phyloP scores from a whole-genome alignment of 2,329 filamentous ascomycete species.

The Aspergillus jensenii region DNA sequence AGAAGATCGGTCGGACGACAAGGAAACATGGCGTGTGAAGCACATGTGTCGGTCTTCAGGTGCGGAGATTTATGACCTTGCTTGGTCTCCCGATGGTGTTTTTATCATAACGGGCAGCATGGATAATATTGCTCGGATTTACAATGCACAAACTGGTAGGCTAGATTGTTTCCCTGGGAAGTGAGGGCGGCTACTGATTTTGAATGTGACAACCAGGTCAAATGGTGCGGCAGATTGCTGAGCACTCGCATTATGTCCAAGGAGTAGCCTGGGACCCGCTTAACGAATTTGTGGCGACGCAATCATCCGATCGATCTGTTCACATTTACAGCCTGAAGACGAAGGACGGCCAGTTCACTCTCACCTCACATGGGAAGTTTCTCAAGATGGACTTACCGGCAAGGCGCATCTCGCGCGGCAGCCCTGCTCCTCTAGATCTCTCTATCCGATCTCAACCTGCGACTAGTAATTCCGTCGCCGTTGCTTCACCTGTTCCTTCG shows the following conservation, averaged over 20 bases:
- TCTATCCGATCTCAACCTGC: conserved; percentile 32
- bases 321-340: conserved; percentile 96
- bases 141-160: conserved; percentile 86
- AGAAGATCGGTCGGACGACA: conserved; percentile 84
- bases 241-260: conserved; percentile 98
- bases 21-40: conserved; percentile 94
- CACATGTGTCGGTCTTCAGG: conserved; percentile 96
- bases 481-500: conserved; percentile 83
- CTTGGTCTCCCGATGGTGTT: conserved; percentile 95
- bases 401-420: conserved; percentile 84
- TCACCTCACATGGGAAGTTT: conserved; percentile 75
- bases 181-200: neutral
- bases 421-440: conserved; percentile 85
- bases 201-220: conserved; percentile 46
- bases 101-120: conserved; percentile 99
- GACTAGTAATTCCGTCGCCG: conserved; percentile 47
- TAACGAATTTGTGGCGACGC: conserved; percentile 96
- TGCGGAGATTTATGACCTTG: conserved; percentile 95
- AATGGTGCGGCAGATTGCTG: conserved; percentile 87
- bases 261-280: conserved; percentile 97
- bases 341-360: conserved; percentile 91
- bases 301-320: conserved; percentile 95
- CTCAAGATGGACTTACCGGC: conserved; percentile 92
- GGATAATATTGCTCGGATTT: conserved; percentile 97
- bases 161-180: neutral